Percentiles rank a stretch among this genome's conserved stretches.
Conservation (phyloP, 495 filamentous ascomycete genomes). For the Lasiosphaeria hispida region DNA sequence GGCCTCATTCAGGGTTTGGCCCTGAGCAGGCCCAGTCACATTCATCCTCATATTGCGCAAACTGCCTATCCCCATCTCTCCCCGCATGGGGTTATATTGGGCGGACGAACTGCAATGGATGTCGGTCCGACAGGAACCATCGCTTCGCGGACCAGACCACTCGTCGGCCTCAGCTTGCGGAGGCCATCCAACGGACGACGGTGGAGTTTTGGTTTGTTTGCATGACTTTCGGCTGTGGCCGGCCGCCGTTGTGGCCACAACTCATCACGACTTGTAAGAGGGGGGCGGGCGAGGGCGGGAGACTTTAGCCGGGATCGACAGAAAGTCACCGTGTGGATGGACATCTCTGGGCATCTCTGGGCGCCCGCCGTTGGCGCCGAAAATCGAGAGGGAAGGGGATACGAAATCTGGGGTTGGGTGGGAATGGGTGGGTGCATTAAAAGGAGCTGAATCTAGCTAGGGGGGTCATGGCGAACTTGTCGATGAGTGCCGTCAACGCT, state of each 20-base stretch:
- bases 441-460: too few species aligned
- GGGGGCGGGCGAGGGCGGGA: background rate
- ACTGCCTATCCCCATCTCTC: background rate
- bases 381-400: too few species aligned
- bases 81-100: too few species aligned
- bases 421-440: too few species aligned
- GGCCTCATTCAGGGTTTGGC: background rate
- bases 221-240: background rate
- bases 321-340: background rate
- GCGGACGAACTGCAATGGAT: background rate
- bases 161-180: too few species aligned
- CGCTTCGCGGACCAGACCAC: too few species aligned
- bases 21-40: background rate
- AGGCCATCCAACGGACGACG: too few species aligned
- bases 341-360: background rate
- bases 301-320: slow-evolving; percentile 10
- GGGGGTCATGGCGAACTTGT: too few species aligned
- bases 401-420: too few species aligned
- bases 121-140: too few species aligned
- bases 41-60: slow-evolving; percentile 6
- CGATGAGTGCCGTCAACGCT: too few species aligned
- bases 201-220: too few species aligned
- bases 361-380: background rate
- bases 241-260: background rate
- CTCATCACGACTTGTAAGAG: background rate